Evolutionary conservation across 2,329 filamentous ascomycete genomes (phyloP).

Genomic region (Sclerotinia borealis): DNA sequence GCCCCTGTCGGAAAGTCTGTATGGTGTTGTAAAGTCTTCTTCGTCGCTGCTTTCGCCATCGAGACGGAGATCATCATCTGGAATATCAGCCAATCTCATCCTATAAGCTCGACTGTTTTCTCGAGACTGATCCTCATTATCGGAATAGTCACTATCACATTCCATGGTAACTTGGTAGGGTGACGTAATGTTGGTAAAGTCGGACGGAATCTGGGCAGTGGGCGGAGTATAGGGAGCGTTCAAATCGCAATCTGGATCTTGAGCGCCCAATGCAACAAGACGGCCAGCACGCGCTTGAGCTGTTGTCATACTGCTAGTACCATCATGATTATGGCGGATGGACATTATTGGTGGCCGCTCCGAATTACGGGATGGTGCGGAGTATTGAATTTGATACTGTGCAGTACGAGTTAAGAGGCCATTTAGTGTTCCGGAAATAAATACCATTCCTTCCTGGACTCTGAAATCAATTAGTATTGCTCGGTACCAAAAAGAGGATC

Average conservation of each 20-base stretch:
- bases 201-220: constrained; percentile 50
- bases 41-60: constrained; percentile 20
- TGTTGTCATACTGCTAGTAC: constrained; percentile 43
- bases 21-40: constrained; percentile 7
- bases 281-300: constrained; percentile 41
- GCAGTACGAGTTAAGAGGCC: constrained; percentile 68
- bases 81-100: constrained; percentile 46
- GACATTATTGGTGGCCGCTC: constrained; percentile 41
- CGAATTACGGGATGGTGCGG: constrained; percentile 26
- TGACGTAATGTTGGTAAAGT: constrained; percentile 44
- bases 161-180: constrained; percentile 53
- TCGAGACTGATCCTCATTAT: constrained; percentile 35
- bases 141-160: constrained; percentile 48
- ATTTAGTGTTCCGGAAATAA: constrained; percentile 79
- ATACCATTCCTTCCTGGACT: constrained; percentile 86
- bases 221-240: constrained; percentile 22
- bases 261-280: constrained; percentile 38
- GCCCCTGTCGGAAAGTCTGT: neutral
- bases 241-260: constrained; percentile 36
- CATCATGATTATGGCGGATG: constrained; percentile 47
- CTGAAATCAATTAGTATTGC: constrained; percentile 39
- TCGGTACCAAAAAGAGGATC: neutral
- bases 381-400: constrained; percentile 67
- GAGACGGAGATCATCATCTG: constrained; percentile 32
- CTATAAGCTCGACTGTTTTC: constrained; percentile 48